Conservation (phyloP, 495 filamentous ascomycete genomes). For the Hypoxylon crocopeplum region DNA sequence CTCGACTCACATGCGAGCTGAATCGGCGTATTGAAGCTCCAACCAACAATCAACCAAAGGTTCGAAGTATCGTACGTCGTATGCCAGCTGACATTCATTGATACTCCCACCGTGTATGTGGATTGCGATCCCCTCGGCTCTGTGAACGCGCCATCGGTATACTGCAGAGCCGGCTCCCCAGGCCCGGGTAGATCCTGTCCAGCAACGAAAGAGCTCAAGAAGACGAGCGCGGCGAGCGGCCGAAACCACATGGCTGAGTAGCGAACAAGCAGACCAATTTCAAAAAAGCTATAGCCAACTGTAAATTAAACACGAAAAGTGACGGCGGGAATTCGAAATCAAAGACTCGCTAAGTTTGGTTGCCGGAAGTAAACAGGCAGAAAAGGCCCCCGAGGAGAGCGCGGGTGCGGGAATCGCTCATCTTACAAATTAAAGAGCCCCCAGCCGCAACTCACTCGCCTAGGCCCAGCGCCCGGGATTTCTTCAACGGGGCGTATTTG, state of each 20-base stretch:
- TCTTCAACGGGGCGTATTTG: constrained; percentile 7
- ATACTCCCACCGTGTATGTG: constrained; percentile 18
- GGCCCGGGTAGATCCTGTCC: constrained; percentile 31
- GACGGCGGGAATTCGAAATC: background rate
- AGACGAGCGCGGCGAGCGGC: constrained; percentile 20
- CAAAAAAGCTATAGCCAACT: too few species aligned
- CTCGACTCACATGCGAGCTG: constrained; percentile 30
- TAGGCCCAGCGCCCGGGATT: background rate
- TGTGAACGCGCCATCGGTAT: constrained; percentile 27
- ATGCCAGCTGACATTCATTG: constrained; percentile 38
- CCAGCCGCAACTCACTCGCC: constrained; percentile 4
- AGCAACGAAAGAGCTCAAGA: constrained; percentile 13
- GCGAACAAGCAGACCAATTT: background rate
- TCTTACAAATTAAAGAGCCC: constrained; percentile 2
- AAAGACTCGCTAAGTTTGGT: too few species aligned
- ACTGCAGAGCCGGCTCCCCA: constrained; percentile 25
- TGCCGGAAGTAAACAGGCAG: background rate
- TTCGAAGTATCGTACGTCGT: constrained; percentile 37
- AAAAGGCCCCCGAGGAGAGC: background rate
- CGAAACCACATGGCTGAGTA: constrained; percentile 27
- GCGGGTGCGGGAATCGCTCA: background rate
- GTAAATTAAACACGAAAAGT: too few species aligned
- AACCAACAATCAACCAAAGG: constrained; percentile 35
- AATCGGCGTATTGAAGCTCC: constrained; percentile 15
- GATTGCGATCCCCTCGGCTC: constrained; percentile 27